Percentiles rank a stretch among this genome's conserved stretches.
These are phyloP conservation scores for Acanthamoeba sp. DNA, from an alignment of 208 protist genomes.

Conservation along the genomic window DNA sequence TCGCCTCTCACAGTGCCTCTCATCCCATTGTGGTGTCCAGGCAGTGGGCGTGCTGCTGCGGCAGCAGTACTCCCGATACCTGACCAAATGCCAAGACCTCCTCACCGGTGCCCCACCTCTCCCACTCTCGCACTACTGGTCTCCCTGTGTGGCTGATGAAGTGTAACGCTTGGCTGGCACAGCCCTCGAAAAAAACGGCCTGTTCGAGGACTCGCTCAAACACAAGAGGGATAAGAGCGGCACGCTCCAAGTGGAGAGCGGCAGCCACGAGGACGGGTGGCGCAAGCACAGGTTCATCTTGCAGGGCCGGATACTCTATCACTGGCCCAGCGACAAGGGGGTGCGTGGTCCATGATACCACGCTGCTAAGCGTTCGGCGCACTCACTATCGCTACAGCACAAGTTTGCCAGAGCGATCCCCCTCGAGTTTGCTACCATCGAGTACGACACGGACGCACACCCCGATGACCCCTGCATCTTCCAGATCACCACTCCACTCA, in stretches of 20 bases:
- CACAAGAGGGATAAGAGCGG: constrained; percentile 17
- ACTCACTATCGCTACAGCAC: constrained; percentile 5
- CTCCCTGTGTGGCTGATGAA: background rate
- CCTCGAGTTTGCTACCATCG: constrained; percentile 28
- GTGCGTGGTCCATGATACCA: background rate
- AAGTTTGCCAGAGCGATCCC: background rate
- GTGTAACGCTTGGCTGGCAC: no score
- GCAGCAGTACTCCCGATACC: background rate
- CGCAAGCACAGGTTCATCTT: constrained; percentile 30
- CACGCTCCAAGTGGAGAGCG: constrained; percentile 5
- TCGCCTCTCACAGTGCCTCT: background rate
- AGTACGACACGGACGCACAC: background rate
- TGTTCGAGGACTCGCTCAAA: background rate
- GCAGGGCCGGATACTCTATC: background rate
- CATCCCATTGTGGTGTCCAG: background rate
- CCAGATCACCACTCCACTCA: constrained; percentile 26
- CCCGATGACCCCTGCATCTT: background rate
- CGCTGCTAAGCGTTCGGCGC: background rate
- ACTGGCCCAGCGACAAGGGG: constrained; percentile 34
- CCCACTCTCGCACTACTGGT: background rate
- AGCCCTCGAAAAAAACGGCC: constrained; percentile 27
- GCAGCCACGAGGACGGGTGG: background rate
- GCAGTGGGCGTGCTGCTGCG: background rate
- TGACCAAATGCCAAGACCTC: background rate
- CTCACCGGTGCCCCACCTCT: background rate